Evolutionary conservation across 2,329 filamentous ascomycete genomes (phyloP).

Genomic region (Aureobasidium sp.): DNA sequence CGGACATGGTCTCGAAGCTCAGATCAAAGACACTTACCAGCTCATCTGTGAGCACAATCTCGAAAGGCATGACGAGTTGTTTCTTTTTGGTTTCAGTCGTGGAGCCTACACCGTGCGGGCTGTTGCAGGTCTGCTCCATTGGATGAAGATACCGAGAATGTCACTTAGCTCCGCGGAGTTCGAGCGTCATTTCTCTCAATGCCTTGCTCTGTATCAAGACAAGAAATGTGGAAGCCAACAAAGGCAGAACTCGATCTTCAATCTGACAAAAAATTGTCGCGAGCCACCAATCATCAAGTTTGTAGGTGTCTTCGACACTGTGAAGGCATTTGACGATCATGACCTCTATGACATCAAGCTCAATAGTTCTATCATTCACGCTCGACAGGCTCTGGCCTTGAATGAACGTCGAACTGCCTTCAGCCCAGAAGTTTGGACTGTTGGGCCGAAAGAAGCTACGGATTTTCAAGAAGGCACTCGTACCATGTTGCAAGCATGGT

Average conservation of each 20-base stretch:
- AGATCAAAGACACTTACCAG: background rate
- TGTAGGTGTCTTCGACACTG: background rate
- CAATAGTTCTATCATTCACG: background rate
- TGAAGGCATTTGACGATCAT: background rate
- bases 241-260: no score
- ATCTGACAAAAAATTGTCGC: no score
- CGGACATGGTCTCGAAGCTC: background rate
- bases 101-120: background rate
- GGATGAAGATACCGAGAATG: no score
- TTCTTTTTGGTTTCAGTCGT: background rate
- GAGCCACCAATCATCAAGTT: background rate
- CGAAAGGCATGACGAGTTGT: background rate
- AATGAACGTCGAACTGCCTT: background rate
- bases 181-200: no score
- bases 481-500: background rate
- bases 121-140: background rate
- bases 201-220: no score
- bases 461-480: background rate
- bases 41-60: background rate
- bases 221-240: no score
- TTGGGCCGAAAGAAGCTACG: no score
- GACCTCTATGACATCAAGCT: background rate
- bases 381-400: background rate
- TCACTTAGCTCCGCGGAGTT: no score
- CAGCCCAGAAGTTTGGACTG: background rate